phyloP scores from a whole-genome alignment of 768 basidiomycete species.

The Tulasnella calospora region DNA sequence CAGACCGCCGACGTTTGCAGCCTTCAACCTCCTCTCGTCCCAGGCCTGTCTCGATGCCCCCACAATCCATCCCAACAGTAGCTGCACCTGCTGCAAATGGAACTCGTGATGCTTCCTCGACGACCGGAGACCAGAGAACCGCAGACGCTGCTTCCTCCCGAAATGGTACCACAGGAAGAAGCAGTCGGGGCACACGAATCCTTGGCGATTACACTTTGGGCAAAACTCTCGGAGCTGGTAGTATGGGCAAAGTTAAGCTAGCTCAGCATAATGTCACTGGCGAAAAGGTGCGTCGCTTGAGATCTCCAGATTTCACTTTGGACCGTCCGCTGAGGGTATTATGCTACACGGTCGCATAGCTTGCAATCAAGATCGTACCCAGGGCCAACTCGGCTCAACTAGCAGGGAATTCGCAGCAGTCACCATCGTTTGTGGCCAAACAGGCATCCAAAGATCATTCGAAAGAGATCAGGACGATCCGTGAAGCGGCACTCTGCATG shows the following conservation, averaged over 20 bases:
- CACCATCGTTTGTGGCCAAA: conserved; percentile 60
- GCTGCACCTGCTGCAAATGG: conserved; percentile 30
- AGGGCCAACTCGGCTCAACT: conserved; percentile 56
- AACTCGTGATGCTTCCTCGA: conserved; percentile 30
- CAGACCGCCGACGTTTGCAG: conserved; percentile 32
- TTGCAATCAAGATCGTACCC: conserved; percentile 98
- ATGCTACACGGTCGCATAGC: conserved; percentile 43
- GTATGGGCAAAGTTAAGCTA: conserved; percentile 99
- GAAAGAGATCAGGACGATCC: conserved; percentile 92
- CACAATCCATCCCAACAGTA: conserved; percentile 45
- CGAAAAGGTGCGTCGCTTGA: conserved; percentile 68
- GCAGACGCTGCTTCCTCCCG: conserved; percentile 8
- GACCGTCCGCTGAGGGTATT: neutral
- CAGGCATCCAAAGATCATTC: conserved; percentile 85
- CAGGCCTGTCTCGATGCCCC: conserved; percentile 71
- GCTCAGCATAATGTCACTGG: conserved; percentile 82
- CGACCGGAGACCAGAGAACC: conserved; percentile 30
- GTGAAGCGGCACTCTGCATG: conserved; percentile 92
- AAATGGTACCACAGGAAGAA: conserved; percentile 17
- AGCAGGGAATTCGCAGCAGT: conserved; percentile 35
- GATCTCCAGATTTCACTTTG: conserved; percentile 6
- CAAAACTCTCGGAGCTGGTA: conserved; percentile 95
- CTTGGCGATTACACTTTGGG: conserved; percentile 93
- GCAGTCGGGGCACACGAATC: conserved; percentile 43
- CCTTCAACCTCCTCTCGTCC: conserved; percentile 39